These are phyloP conservation scores for Aspergillus latus DNA, from an alignment of 2,329 filamentous ascomycete species.

Conservation along the genomic window DNA sequence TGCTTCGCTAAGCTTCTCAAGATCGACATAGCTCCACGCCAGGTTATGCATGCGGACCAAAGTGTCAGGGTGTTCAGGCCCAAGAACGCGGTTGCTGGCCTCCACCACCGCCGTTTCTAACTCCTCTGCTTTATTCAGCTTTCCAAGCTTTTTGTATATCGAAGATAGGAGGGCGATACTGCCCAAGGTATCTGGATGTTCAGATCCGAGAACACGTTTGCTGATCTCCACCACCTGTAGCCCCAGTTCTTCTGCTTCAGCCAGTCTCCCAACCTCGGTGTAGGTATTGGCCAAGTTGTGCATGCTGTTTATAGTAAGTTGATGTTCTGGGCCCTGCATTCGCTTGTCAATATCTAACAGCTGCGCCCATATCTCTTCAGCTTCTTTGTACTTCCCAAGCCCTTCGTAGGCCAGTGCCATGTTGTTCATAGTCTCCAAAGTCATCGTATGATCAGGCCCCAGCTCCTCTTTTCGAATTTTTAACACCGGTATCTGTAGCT, in stretches of 20 bases:
- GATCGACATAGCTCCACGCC: too few species aligned
- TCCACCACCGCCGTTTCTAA: too few species aligned
- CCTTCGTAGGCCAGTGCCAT: background rate
- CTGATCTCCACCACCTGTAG: too few species aligned
- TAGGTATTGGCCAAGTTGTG: background rate
- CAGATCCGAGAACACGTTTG: too few species aligned
- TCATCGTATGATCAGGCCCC: background rate
- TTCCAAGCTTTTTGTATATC: too few species aligned
- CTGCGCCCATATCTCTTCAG: background rate
- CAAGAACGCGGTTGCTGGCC: too few species aligned
- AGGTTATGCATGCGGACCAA: too few species aligned
- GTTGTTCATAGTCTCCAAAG: background rate
- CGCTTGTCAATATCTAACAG: background rate
- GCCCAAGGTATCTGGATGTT: too few species aligned
- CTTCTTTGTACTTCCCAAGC: background rate
- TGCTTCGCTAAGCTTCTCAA: too few species aligned
- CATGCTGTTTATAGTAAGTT: background rate
- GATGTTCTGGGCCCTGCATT: background rate
- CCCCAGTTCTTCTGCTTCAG: background rate
- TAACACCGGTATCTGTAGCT: background rate
- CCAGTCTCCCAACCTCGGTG: background rate
- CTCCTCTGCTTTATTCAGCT: too few species aligned
- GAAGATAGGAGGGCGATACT: too few species aligned
- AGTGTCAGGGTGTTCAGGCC: too few species aligned
- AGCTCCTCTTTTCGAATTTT: background rate